A percentile compares a stretch with the other conserved stretches of the same genome.
Conservation (phyloP, 148 eudicot species). For the Diospyros kaki region DNA sequence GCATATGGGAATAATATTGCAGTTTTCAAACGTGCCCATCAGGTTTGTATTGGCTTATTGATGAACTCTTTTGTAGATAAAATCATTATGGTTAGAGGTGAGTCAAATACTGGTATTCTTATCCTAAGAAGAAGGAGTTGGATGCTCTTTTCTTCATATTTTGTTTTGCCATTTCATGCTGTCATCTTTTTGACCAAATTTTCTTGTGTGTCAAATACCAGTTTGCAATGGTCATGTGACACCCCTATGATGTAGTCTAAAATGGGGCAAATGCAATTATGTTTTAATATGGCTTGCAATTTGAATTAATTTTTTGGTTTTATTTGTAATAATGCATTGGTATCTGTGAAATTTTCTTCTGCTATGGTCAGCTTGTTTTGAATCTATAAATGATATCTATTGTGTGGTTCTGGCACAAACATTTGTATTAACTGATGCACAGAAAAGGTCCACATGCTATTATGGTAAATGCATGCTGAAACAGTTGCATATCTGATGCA, state of each 20-base stretch:
- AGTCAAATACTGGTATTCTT: neutral
- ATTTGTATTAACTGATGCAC: neutral
- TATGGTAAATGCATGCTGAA: neutral
- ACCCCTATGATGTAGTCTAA: neutral
- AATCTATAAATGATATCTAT: neutral
- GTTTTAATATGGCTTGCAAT: neutral
- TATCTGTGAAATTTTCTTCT: neutral
- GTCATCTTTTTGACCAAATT: neutral
- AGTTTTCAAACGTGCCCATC: constrained; percentile 93
- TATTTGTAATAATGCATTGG: neutral
- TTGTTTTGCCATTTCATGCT: neutral
- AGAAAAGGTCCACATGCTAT: neutral
- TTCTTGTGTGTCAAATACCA: neutral
- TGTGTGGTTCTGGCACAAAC: neutral
- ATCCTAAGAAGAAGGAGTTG: too few relatives aligned
- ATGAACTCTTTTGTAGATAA: neutral
- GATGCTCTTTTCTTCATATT: too few relatives aligned
- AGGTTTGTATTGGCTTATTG: constrained; percentile 36
- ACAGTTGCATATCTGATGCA: too few relatives aligned
- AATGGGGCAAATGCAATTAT: neutral
- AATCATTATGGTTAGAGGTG: neutral
- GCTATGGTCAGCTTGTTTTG: neutral
- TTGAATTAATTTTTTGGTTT: neutral
- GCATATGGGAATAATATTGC: constrained; percentile 82
- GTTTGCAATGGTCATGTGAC: neutral